Evolutionary conservation across 495 filamentous ascomycete genomes (phyloP).

Genomic region (Talaromyces ruber): DNA sequence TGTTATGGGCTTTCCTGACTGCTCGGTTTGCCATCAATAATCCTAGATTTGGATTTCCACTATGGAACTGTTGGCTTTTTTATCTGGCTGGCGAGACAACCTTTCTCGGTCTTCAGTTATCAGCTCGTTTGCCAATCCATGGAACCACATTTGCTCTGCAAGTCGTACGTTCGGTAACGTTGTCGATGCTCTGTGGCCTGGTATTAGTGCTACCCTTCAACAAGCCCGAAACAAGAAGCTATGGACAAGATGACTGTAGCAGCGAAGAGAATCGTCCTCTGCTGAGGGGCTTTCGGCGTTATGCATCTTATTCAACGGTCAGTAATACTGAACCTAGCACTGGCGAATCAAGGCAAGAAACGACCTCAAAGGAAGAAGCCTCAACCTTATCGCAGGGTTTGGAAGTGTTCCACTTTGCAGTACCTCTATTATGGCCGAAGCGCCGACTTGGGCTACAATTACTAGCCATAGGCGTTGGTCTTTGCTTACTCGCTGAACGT

Average conservation of each 20-base stretch:
- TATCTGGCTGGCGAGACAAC: constrained; percentile 7
- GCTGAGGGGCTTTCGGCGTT: background rate
- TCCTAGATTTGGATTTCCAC: background rate
- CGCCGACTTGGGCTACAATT: constrained; percentile 47
- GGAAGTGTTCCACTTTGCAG: constrained; percentile 36
- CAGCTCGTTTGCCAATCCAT: background rate
- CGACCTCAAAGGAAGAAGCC: background rate
- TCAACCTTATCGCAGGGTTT: background rate
- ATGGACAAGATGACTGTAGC: background rate
- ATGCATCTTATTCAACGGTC: background rate
- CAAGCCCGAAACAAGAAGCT: background rate
- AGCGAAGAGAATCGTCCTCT: background rate
- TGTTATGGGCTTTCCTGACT: constrained; percentile 7
- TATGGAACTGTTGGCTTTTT: constrained; percentile 1
- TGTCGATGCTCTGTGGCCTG: constrained; percentile 3
- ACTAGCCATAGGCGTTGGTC: constrained; percentile 44
- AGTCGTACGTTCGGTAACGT: background rate
- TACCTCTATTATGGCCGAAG: constrained; percentile 58
- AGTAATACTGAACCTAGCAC: background rate
- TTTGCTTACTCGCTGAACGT: constrained; percentile 54
- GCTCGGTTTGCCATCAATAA: background rate
- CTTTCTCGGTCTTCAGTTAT: background rate
- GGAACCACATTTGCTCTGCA: background rate
- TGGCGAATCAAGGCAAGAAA: background rate
- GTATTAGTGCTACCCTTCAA: background rate